A percentile compares a stretch with the other conserved stretches of the same genome.
Conservation (phyloP, 129 eudicot genomes). For the Chrysanthemum seticuspe region DNA sequence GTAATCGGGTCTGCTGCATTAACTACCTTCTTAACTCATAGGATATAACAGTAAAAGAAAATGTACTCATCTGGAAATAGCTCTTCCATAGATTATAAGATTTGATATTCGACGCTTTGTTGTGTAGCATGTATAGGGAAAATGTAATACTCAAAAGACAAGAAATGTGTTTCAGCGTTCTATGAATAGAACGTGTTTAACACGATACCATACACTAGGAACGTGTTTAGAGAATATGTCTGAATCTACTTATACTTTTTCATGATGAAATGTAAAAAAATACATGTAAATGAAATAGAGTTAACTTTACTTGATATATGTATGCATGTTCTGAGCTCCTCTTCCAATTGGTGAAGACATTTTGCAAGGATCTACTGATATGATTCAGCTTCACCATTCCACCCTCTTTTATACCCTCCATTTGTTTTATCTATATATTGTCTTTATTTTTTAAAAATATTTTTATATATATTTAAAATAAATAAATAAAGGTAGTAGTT, state of each 20-base stretch:
- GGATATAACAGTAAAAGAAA: no score
- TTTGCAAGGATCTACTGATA: constrained; percentile 9
- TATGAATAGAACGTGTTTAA: not conserved
- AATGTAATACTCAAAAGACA: not conserved
- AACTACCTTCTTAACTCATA: no score
- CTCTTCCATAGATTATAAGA: not conserved
- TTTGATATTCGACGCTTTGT: not conserved
- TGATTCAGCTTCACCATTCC: constrained; percentile 9
- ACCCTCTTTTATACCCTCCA: no score
- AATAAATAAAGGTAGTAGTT: not conserved
- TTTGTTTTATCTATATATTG: no score
- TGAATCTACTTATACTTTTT: not conserved
- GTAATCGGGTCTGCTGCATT: not conserved
- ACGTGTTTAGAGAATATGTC: not conserved
- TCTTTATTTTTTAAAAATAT: not conserved
- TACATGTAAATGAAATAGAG: not conserved
- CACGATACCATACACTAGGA: not conserved
- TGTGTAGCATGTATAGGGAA: not conserved
- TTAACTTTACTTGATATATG: constrained; percentile 59
- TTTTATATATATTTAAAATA: not conserved
- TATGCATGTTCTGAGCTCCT: constrained; percentile 78
- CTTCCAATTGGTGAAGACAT: constrained; percentile 72
- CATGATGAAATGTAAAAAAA: not conserved
- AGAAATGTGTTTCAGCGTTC: not conserved
- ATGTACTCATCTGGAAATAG: not conserved